Base-by-base conservation (phyloP, 2,329 filamentous ascomycete species). In the Cladosporium sp. region DNA sequence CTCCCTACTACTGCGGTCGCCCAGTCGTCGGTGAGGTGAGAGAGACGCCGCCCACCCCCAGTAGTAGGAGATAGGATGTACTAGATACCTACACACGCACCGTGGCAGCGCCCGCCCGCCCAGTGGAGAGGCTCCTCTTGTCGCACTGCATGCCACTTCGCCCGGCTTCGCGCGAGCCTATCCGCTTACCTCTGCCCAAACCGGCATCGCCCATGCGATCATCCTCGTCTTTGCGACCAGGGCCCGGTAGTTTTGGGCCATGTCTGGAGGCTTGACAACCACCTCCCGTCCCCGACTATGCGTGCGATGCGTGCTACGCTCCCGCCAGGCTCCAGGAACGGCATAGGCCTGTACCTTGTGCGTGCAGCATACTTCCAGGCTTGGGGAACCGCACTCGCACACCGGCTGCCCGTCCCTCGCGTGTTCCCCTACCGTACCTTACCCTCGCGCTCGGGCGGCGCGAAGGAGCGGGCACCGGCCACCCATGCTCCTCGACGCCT, bases 401-500 rank as follows among this genome's bases (percentile, higher is more conserved):
- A 48, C 45, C 45, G 45, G 38, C 27, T 40, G 36, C 45, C 45
- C 36, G 45, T 48, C 36, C 29, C 36, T 48, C 45, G 45, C 45
- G 45, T 48, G 45, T 35, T n/a, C 13, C 13, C 32, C 32, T 35
- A n/a, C 32, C 32, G 11, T 18, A 30, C 45, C 45, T 19, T 38
- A 27, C 18, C 27, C 45, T 39, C 45, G 27, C 38, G 29, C 45
- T 48, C 45, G 45, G 45, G 45, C 45, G 45, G 36, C 36, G 45
- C 45, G 45, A 48, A 48, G 45, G 45, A 48, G 45, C 35, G 45
- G 43, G 43, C 43, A 39, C 43, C 43, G 43, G 35, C 35, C 43
- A 47, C 18, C 35, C 43, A 38, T 47, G 43, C 30, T 39, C 35
- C 43, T 30, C 22, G 25, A 25, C 36, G 38, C 5, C 1, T 48